A percentile compares a stretch with the other conserved stretches of the same genome.
These are phyloP conservation scores for Coelastrella sp. DNA, from an alignment of 139 green algal genomes.

Conservation along the genomic window DNA sequence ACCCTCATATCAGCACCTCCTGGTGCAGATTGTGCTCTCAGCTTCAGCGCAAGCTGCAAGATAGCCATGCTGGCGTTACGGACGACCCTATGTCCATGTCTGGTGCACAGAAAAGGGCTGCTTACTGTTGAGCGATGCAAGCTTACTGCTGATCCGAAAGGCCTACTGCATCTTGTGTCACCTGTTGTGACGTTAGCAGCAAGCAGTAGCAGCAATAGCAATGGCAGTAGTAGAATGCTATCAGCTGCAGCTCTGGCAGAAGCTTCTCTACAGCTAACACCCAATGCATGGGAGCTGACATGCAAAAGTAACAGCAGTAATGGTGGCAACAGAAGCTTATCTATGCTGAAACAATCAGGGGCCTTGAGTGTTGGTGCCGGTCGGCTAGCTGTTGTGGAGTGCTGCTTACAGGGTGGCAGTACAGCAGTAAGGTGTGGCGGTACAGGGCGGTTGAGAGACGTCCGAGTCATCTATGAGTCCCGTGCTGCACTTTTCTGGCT, in stretches of 20 bases:
- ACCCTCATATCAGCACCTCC: constrained; percentile 11
- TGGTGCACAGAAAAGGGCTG: constrained; percentile 49
- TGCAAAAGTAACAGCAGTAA: too few species aligned
- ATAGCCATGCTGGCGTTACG: constrained; percentile 50
- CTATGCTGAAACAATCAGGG: too few species aligned
- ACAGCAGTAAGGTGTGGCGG: constrained; percentile 51
- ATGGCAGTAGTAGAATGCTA: too few species aligned
- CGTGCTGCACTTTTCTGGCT: background rate
- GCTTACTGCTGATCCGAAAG: constrained; percentile 42
- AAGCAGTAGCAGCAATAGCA: background rate
- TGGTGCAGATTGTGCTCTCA: constrained; percentile 42
- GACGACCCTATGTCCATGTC: constrained; percentile 35
- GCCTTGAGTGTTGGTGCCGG: background rate
- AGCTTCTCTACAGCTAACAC: background rate
- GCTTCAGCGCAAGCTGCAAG: constrained; percentile 53
- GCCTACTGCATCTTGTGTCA: constrained; percentile 52
- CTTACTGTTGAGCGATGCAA: constrained; percentile 52
- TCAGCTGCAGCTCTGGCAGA: background rate
- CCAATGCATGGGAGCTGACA: background rate
- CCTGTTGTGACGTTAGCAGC: constrained; percentile 52
- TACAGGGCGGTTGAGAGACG: constrained; percentile 37
- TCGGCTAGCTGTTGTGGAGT: constrained; percentile 14
- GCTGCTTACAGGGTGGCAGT: constrained; percentile 21
- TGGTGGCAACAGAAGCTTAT: too few species aligned
- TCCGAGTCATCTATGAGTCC: constrained; percentile 22